Evolutionary conservation across 495 filamentous ascomycete species (phyloP).

Genomic region (Achaetomiella virescens): DNA sequence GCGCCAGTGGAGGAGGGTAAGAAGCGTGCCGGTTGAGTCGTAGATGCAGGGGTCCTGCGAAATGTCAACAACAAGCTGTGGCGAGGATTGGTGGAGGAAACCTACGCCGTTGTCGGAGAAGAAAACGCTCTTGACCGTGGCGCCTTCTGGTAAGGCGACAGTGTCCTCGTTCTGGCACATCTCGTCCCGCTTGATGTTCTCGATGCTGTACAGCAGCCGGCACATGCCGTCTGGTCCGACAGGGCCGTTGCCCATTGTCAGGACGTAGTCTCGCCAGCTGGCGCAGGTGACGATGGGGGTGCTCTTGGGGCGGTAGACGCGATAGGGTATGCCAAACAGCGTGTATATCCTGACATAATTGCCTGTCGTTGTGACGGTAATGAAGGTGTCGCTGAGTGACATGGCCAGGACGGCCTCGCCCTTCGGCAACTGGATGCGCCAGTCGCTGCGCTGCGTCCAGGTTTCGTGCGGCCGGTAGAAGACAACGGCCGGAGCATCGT

Average conservation of each 20-base stretch:
- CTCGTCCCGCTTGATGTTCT: slow-evolving; percentile 91
- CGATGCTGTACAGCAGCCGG: slow-evolving; percentile 75
- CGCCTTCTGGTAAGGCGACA: slow-evolving; percentile 70
- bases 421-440: slow-evolving; percentile 75
- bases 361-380: slow-evolving; percentile 75
- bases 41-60: slow-evolving; percentile 84
- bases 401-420: slow-evolving; percentile 79
- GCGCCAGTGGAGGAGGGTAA: slow-evolving; percentile 88
- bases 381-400: slow-evolving; percentile 84
- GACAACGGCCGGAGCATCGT: slow-evolving; percentile 67
- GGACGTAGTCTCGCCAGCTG: slow-evolving; percentile 86
- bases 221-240: slow-evolving; percentile 69
- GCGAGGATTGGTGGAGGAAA: background rate
- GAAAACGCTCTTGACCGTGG: slow-evolving; percentile 71
- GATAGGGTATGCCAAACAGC: slow-evolving; percentile 81
- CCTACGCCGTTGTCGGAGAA: slow-evolving; percentile 82
- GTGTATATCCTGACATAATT: slow-evolving; percentile 91
- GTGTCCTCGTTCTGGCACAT: slow-evolving; percentile 87
- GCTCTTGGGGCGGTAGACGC: slow-evolving; percentile 86
- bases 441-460: slow-evolving; percentile 86
- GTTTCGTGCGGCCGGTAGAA: slow-evolving; percentile 96
- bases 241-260: slow-evolving; percentile 89
- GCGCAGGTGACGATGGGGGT: slow-evolving; percentile 84
- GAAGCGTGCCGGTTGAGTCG: slow-evolving; percentile 78
- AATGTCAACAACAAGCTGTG: slow-evolving; percentile 14